Conservation (phyloP, 495 filamentous ascomycete genomes). For the Xylaria flabelliformis region DNA sequence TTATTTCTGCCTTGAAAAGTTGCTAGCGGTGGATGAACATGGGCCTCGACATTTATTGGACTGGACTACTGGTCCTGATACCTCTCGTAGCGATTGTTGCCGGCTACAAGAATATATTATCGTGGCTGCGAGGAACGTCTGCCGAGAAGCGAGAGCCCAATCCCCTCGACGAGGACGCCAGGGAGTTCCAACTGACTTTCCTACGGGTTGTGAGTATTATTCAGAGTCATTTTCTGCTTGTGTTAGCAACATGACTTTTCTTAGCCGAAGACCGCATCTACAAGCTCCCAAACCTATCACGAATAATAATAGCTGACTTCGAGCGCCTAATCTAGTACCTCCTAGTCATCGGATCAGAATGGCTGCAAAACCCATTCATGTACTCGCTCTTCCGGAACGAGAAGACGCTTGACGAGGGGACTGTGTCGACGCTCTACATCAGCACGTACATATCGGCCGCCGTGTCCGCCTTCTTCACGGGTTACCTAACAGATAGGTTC, state of each 20-base stretch:
- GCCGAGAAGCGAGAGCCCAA: constrained; percentile 20
- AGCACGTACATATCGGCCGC: constrained; percentile 53
- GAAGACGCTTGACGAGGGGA: constrained; percentile 50
- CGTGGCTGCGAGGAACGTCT: constrained; percentile 18
- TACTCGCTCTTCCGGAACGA: constrained; percentile 56
- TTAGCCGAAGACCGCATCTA: neutral
- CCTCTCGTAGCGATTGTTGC: constrained; percentile 31
- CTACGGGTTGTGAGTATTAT: constrained; percentile 38
- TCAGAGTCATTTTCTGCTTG: neutral
- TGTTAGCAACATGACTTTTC: neutral
- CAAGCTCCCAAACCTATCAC: neutral
- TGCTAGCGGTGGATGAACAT: constrained; percentile 23
- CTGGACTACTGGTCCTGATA: constrained; percentile 30
- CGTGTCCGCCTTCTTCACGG: constrained; percentile 54
- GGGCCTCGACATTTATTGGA: constrained; percentile 35
- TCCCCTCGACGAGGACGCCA: constrained; percentile 36
- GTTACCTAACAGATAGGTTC: constrained; percentile 52
- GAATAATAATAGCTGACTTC: neutral
- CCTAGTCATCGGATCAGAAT: constrained; percentile 53
- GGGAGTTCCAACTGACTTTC: constrained; percentile 45
- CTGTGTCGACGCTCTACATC: constrained; percentile 53
- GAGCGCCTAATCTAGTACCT: constrained; percentile 33
- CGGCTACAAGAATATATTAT: constrained; percentile 25
- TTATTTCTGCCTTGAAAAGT: neutral
- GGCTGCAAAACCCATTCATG: constrained; percentile 56